These are phyloP conservation scores for Raphanus hybrid DNA, from an alignment of 441 rosid genomes.

Conservation along the genomic window DNA sequence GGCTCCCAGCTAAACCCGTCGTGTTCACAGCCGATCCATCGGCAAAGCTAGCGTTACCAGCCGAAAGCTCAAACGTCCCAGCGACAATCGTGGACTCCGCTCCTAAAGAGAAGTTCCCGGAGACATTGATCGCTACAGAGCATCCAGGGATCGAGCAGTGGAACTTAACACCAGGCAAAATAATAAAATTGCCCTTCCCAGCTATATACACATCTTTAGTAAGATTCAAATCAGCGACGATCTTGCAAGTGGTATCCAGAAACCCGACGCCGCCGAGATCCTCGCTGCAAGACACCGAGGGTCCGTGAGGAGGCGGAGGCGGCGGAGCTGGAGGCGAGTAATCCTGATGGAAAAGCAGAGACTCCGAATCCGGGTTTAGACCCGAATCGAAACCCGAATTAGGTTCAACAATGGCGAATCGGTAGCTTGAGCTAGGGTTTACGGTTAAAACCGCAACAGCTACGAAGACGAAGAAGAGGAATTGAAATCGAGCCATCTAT, in stretches of 20 bases:
- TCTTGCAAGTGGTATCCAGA: not conserved
- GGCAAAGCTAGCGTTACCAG: conserved; percentile 67
- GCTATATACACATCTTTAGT: conserved; percentile 9
- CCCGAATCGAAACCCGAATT: not conserved
- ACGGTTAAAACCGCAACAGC: not conserved
- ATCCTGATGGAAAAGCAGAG: not conserved
- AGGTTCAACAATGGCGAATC: not conserved
- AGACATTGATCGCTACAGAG: conserved; percentile 34
- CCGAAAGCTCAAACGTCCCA: conserved; percentile 71
- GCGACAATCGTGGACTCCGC: conserved; percentile 65
- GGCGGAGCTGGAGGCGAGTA: not conserved
- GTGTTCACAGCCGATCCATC: conserved; percentile 71
- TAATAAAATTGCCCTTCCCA: not conserved
- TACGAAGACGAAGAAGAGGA: not conserved
- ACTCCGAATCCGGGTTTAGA: not conserved
- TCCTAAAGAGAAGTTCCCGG: conserved; percentile 78
- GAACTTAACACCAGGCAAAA: not conserved
- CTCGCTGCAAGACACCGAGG: conserved; percentile 5
- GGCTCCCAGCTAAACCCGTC: conserved; percentile 78
- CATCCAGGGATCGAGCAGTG: conserved; percentile 5
- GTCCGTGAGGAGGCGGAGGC: not conserved
- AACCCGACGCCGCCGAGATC: conserved; percentile 4
- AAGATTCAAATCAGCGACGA: conserved; percentile 7
- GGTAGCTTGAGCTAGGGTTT: conserved; percentile 4
- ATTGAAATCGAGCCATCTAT: not conserved